Conservation (phyloP, 345 rosid species). For the Hibiscus syriacus region DNA sequence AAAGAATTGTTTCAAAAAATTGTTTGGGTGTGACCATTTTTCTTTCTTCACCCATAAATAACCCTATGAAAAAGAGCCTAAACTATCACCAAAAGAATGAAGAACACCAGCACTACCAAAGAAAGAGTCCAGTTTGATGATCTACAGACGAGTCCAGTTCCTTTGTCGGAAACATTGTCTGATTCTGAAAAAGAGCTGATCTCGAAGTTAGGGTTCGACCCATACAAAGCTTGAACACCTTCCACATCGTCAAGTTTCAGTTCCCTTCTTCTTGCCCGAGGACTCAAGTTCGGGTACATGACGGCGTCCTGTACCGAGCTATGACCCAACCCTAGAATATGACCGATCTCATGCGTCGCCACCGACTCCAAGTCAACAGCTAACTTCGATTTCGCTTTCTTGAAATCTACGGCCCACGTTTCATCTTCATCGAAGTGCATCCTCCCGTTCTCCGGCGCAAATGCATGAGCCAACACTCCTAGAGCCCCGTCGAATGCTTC, state of each 20-base stretch:
- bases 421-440: slow-evolving; percentile 77
- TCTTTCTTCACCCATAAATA: too few species aligned
- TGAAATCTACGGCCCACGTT: slow-evolving; percentile 67
- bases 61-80: not conserved
- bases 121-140: slow-evolving; percentile 25
- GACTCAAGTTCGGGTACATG: slow-evolving; percentile 85
- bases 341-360: slow-evolving; percentile 95
- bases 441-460: slow-evolving; percentile 79
- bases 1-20: too few species aligned
- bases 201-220: slow-evolving; percentile 66
- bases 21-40: slow-evolving; percentile 18
- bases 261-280: slow-evolving; percentile 52
- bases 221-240: slow-evolving; percentile 66
- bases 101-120: slow-evolving; percentile 22
- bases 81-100: slow-evolving; percentile 15
- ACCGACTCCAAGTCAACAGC: slow-evolving; percentile 92
- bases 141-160: slow-evolving; percentile 8
- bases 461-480: slow-evolving; percentile 81
- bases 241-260: slow-evolving; percentile 73
- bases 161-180: slow-evolving; percentile 42
- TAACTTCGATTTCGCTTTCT: slow-evolving; percentile 31
- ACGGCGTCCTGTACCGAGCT: slow-evolving; percentile 71
- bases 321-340: slow-evolving; percentile 79
- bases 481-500: slow-evolving; percentile 78
- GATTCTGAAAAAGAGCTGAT: slow-evolving; percentile 48